Percentiles rank a stretch among this genome's conserved stretches.
These are phyloP conservation scores for Laburnicola sp. DNA, from an alignment of 2,329 filamentous ascomycete genomes.

Conservation along the genomic window DNA sequence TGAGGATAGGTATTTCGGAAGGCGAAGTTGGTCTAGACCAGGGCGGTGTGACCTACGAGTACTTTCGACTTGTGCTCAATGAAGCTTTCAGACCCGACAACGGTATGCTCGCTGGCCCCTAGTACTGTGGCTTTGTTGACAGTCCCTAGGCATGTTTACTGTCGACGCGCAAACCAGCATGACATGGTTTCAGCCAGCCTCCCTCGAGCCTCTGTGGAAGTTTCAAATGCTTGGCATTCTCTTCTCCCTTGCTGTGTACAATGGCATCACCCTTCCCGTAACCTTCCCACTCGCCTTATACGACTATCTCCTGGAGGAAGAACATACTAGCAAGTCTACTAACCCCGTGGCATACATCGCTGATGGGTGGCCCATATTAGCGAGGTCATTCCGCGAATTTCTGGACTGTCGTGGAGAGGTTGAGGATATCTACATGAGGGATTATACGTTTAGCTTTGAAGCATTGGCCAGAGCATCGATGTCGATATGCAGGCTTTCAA, in stretches of 20 bases:
- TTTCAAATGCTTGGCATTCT: constrained; percentile 86
- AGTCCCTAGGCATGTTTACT: constrained; percentile 66
- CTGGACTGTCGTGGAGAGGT: constrained; percentile 79
- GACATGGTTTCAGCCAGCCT: constrained; percentile 85
- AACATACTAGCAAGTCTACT: constrained; percentile 51
- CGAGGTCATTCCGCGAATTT: constrained; percentile 71
- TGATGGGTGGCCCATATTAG: constrained; percentile 87
- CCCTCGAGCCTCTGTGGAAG: constrained; percentile 82
- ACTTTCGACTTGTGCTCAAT: constrained; percentile 81
- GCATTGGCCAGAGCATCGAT: constrained; percentile 57
- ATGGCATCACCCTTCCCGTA: constrained; percentile 86
- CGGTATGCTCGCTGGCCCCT: constrained; percentile 50
- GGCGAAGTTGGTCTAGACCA: constrained; percentile 92
- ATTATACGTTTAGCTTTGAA: constrained; percentile 80
- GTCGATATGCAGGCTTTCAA: constrained; percentile 55
- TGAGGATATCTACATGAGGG: constrained; percentile 78
- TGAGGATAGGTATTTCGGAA: constrained; percentile 76
- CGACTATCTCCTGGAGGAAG: constrained; percentile 71
- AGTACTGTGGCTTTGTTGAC: constrained; percentile 13
- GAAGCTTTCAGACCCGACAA: constrained; percentile 78
- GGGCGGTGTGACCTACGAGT: constrained; percentile 94
- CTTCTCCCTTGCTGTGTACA: constrained; percentile 89
- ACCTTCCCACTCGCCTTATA: constrained; percentile 88
- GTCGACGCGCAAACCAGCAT: constrained; percentile 75
- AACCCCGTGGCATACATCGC: constrained; percentile 67